Percentiles rank a stretch among this genome's conserved stretches.
phyloP scores from a whole-genome alignment of 1,284 basidiomycete species.

The Spongiforma sp. region DNA sequence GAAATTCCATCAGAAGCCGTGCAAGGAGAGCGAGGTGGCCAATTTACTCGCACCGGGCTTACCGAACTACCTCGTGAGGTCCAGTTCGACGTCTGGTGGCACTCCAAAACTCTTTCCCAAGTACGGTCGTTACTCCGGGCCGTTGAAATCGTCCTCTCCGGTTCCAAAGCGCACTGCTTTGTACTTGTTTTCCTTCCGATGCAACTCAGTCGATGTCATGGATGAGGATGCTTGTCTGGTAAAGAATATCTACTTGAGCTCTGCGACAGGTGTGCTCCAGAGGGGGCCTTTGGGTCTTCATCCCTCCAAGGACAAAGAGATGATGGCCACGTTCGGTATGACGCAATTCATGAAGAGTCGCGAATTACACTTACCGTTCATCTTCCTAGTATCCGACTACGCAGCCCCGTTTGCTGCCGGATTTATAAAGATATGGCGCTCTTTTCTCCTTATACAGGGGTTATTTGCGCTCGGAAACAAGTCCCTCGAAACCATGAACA shows the following conservation, averaged over 20 bases:
- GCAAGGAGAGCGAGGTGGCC: conserved; percentile 10
- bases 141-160: not conserved
- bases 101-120: conserved; percentile 11
- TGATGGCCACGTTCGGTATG: conserved; percentile 24
- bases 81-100: conserved; percentile 26
- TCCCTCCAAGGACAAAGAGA: conserved; percentile 11
- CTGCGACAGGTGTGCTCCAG: not conserved
- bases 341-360: not conserved
- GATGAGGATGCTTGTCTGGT: not conserved
- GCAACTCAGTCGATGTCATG: conserved; percentile 1
- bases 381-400: conserved; percentile 15
- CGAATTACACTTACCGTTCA: not conserved
- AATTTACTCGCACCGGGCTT: conserved; percentile 27
- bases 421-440: conserved; percentile 22
- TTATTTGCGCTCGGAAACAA: conserved; percentile 22
- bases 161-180: conserved; percentile 5
- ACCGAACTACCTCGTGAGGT: conserved; percentile 14
- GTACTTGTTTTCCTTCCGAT: conserved; percentile 2
- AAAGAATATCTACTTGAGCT: conserved; percentile 1
- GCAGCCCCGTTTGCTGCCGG: conserved; percentile 20
- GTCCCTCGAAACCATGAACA: conserved; percentile 11
- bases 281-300: not conserved
- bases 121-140: conserved; percentile 11
- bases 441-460: conserved; percentile 29
- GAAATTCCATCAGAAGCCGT: conserved; percentile 16